These are phyloP conservation scores for Drechslerella stenobrocha DNA, from an alignment of 2,329 filamentous ascomycete genomes.

Conservation along the genomic window DNA sequence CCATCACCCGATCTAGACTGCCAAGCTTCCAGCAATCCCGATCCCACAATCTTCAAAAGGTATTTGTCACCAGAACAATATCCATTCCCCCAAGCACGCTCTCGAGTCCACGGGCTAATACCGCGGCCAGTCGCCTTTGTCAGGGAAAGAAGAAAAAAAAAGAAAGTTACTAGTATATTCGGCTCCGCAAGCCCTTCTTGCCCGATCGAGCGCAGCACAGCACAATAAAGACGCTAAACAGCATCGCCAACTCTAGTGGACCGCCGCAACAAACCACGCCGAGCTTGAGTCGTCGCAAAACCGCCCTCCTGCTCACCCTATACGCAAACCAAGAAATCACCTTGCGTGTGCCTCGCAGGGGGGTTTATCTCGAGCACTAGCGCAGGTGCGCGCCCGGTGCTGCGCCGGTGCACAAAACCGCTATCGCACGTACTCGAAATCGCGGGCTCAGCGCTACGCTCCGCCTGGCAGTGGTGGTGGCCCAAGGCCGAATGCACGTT, in stretches of 20 bases:
- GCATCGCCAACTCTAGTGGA: conserved; percentile 26
- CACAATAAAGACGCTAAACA: conserved; percentile 1
- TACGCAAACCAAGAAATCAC: conserved; percentile 11
- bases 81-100: neutral
- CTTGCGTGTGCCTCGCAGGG: conserved; percentile 18
- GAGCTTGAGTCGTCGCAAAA: no score
- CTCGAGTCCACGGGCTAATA: neutral
- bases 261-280: conserved; percentile 25
- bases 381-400: conserved; percentile 15
- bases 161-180: conserved; percentile 10
- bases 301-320: conserved; percentile 16
- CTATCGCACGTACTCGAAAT: neutral
- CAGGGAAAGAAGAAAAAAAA: no score
- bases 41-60: conserved; percentile 7
- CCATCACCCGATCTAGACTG: neutral
- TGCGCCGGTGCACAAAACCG: conserved; percentile 45
- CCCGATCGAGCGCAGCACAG: conserved; percentile 27
- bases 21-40: neutral
- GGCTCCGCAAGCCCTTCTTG: conserved; percentile 11
- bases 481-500: neutral
- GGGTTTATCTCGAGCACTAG: conserved; percentile 4
- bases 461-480: no score
- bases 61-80: conserved; percentile 35
- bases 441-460: neutral
- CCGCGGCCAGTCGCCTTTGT: no score